Conservation (phyloP, 257 asterid genomes). For the Galeopsis tetrahit region DNA sequence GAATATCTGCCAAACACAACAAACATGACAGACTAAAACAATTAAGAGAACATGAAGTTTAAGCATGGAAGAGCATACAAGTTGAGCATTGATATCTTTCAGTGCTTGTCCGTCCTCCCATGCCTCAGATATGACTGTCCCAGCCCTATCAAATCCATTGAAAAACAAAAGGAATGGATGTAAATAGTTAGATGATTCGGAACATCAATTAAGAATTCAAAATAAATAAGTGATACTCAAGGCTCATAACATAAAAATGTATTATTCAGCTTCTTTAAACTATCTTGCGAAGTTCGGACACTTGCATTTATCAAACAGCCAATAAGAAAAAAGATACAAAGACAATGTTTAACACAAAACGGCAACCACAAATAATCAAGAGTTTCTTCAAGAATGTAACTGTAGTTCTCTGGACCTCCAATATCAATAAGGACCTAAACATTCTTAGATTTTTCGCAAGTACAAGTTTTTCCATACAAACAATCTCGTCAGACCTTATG, state of each 20-base stretch:
- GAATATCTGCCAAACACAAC: slow-evolving; percentile 19
- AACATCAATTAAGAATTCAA: not conserved
- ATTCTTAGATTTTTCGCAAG: slow-evolving; percentile 7
- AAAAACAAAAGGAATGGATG: slow-evolving; percentile 30
- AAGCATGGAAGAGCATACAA: slow-evolving; percentile 58
- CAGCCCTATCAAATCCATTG: slow-evolving; percentile 73
- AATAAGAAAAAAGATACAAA: slow-evolving; percentile 10
- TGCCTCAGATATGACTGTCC: slow-evolving; percentile 92
- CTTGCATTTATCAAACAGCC: slow-evolving; percentile 10
- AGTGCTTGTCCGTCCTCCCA: slow-evolving; percentile 99
- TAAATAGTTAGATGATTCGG: slow-evolving; percentile 27
- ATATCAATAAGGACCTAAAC: slow-evolving; percentile 4
- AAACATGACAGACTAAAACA: slow-evolving; percentile 17
- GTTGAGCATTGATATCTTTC: slow-evolving; percentile 93
- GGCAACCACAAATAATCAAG: slow-evolving; percentile 5
- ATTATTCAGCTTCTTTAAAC: slow-evolving; percentile 21
- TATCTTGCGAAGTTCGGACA: slow-evolving; percentile 13
- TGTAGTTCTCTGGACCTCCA: slow-evolving; percentile 10
- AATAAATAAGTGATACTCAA: not conserved
- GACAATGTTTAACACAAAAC: slow-evolving; percentile 8
- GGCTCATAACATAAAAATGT: slow-evolving; percentile 9
- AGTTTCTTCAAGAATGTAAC: slow-evolving; percentile 17
- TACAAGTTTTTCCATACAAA: not conserved
- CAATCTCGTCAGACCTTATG: not conserved
- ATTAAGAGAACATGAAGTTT: slow-evolving; percentile 12